Evolutionary conservation across 129 eudicot genomes (phyloP), one percentile per base, ranked within the genome.

Genomic region (Erigeron canadensis): DNA sequence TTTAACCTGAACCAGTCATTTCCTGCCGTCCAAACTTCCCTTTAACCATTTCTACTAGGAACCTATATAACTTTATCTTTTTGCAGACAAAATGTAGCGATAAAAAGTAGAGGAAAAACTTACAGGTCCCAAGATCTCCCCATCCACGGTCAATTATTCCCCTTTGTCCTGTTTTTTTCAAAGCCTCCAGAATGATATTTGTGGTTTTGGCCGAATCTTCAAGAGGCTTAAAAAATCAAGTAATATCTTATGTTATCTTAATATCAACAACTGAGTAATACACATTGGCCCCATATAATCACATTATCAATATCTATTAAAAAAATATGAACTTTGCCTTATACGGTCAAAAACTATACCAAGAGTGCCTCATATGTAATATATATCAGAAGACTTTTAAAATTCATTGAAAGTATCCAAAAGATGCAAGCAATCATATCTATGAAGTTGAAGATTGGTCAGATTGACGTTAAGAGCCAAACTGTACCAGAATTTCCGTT

Each of bases 41-140:
- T 48, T 15, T 13, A 10, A 16, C n/a, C 17, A 10, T 16, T 16
- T 48, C 12, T 4, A 4, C 6, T 4, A 41, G 42, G 17, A 42
- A 43, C 28, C 42, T 15, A 46, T 45, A 72, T 42, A 6, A 7
- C 7, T 15, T 23, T 12, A 0, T 10, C 5, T n/a, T 9, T 28
- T 61, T n/a, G 6, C 21, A 34, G 38, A 10, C 3, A 44, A 60
- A 45, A 66, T 22, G 8, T 17, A 65, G 34, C 8, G 12, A 2
- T n/a, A 8, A 5, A 5, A 42, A 38, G 0, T 22, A 66, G 71
- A 70, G 61, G 65, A 73, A 53, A 78, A 55, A 82, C 98, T 82
- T 85, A 95, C 99, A 71, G 19, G 85, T 72, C 68, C 99, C 99
- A 77, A 95, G 99, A 82, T 95, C 86, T 54, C 99, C 99, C 99